Evolutionary conservation across 768 basidiomycete genomes (phyloP), one percentile per base, ranked within the genome.

Genomic region (Pulveroboletus sp.): DNA sequence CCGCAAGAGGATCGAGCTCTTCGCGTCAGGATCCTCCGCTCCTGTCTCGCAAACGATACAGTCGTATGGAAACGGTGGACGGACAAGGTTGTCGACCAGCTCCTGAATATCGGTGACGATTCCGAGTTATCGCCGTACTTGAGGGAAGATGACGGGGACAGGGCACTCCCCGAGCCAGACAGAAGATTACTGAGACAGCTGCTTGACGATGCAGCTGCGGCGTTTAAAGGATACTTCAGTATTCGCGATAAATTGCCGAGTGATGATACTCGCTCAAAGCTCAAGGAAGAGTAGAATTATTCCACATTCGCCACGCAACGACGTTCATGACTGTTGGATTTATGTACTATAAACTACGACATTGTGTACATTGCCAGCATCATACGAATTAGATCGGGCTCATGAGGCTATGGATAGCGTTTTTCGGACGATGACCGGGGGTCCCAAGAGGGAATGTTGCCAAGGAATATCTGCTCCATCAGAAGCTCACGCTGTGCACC

Each of bases 401-500:
- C 17, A 13, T 33, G 27, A 4, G 5, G 5, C 15, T 15, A 21
- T 4, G 4, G 21, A 21, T 21, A 21, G 21, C 21, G 21, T 18
- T 31, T 30, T 47, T 42, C 15, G 7, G 26, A 52, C 18, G 30
- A 32, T 7, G 30, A 30, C 43, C 10, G 8, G 33, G n/a, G 13
- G 33, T 15, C 28, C 18, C 21, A 8, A 8, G 42, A 39, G 33
- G 13, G 6, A 39, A 14, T n/a, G 27, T 36, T 24, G 9, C 18
- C 13, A 32, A 28, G 42, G 8, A 27, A 31, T 4, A 24, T 6
- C 13, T 14, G 4, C 15, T 33, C 33, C 41, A 18, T 53, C 59
- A 69, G 27, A 67, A 65, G 27, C 48, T 52, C 40, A 67, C 59
- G 8, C 37, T 51, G 35, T 59, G 58, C 35, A 69, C 66, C 14